phyloP scores from a whole-genome alignment of 257 asterid species.

The Capsicum pubescens region DNA sequence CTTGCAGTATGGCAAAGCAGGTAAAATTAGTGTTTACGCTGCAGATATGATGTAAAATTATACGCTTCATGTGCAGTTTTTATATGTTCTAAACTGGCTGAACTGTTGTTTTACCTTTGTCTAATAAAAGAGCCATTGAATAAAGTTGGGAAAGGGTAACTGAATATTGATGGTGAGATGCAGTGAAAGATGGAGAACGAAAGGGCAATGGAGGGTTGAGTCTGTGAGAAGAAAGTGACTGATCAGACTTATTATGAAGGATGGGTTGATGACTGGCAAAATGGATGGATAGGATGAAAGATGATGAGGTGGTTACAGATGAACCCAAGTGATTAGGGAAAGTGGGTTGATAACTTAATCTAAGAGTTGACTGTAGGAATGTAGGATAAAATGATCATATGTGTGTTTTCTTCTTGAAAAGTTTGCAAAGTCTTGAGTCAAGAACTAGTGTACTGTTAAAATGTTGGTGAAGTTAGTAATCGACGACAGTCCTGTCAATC shows the following conservation, averaged over 20 bases:
- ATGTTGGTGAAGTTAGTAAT: conserved; percentile 1
- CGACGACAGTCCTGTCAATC: background rate
- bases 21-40: conserved; percentile 31
- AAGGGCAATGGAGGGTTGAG: background rate
- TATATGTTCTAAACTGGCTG: background rate
- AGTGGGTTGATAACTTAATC: conserved; percentile 10
- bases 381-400: background rate
- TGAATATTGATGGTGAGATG: conserved; percentile 13
- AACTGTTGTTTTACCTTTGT: background rate
- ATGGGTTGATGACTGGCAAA: background rate
- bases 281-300: conserved; percentile 16
- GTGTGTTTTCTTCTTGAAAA: background rate
- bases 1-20: conserved; percentile 60
- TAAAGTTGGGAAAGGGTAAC: conserved; percentile 2
- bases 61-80: background rate
- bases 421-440: background rate
- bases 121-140: background rate
- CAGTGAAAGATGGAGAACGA: background rate
- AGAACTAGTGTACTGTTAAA: background rate
- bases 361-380: conserved; percentile 7
- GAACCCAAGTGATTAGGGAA: background rate
- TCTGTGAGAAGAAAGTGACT: background rate
- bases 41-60: background rate
- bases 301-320: background rate
- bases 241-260: background rate